Percentiles rank a stretch among this genome's conserved stretches.
phyloP scores from a whole-genome alignment of 192 early-diverging fungal species.

The Haplosporangium gracile region DNA sequence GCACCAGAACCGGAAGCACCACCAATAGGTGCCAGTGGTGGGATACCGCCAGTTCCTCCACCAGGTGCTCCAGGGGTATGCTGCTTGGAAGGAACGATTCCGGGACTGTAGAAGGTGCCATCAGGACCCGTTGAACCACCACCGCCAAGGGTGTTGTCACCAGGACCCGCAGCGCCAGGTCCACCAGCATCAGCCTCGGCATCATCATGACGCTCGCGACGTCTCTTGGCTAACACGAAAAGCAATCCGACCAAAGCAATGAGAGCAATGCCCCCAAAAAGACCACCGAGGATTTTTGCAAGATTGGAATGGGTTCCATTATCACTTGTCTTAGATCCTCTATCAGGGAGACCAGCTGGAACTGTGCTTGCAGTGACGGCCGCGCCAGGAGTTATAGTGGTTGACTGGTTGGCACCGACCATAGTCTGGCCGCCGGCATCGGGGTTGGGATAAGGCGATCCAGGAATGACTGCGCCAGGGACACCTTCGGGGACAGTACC shows the following conservation, averaged over 20 bases:
- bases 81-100: constrained; percentile 13
- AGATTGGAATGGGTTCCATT: not conserved
- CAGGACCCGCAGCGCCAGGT: not conserved
- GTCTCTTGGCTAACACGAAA: constrained; percentile 30
- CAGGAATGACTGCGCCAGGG: not conserved
- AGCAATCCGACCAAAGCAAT: constrained; percentile 27
- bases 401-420: constrained; percentile 15
- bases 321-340: constrained; percentile 5
- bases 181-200: not conserved
- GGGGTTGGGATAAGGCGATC: constrained; percentile 25
- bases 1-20: not conserved
- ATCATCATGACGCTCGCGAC: constrained; percentile 5
- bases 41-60: constrained; percentile 4
- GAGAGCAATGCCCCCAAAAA: constrained; percentile 13
- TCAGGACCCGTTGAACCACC: constrained; percentile 14
- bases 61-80: not conserved
- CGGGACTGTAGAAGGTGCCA: constrained; percentile 5
- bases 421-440: constrained; percentile 28
- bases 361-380: not conserved
- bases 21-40: constrained; percentile 3
- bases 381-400: not conserved
- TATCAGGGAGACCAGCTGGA: constrained; percentile 7
- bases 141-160: constrained; percentile 2
- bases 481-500: not conserved
- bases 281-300: constrained; percentile 15